phyloP scores from a whole-genome alignment of 768 basidiomycete genomes.

The Nidularia pulvinata region DNA sequence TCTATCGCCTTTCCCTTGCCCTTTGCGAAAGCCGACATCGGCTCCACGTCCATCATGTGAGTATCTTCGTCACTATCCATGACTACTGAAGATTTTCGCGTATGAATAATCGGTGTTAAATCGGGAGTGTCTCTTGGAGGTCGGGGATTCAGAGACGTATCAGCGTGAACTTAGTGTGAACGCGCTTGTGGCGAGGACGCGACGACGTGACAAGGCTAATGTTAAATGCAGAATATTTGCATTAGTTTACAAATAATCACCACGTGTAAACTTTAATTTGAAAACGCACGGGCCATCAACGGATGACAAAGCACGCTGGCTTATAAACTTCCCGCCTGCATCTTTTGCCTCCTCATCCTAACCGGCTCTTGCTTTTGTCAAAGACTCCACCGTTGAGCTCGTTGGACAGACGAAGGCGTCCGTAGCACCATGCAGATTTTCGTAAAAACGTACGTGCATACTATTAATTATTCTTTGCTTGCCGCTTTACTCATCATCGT shows the following conservation, averaged over 20 bases:
- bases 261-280: conserved; percentile 26
- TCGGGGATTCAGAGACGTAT: neutral
- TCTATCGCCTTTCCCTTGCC: conserved; percentile 67
- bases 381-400: conserved; percentile 91
- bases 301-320: conserved; percentile 32
- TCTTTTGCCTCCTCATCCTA: conserved; percentile 16
- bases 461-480: neutral
- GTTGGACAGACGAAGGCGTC: conserved; percentile 90
- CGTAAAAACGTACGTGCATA: conserved; percentile 82
- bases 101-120: no score
- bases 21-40: conserved; percentile 19
- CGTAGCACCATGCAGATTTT: conserved; percentile 95
- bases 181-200: conserved; percentile 7
- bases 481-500: conserved; percentile 4
- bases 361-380: conserved; percentile 51
- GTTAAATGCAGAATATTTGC: no score
- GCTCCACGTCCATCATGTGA: conserved; percentile 48
- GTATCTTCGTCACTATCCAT: conserved; percentile 66
- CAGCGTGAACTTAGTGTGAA: conserved; percentile 1
- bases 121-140: conserved; percentile 7
- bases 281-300: conserved; percentile 40
- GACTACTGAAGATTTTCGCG: no score
- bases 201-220: no score
- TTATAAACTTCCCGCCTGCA: conserved; percentile 17
- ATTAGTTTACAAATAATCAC: conserved; percentile 4